phyloP scores from a whole-genome alignment of 345 rosid species.

The Fremontodendron californicum region DNA sequence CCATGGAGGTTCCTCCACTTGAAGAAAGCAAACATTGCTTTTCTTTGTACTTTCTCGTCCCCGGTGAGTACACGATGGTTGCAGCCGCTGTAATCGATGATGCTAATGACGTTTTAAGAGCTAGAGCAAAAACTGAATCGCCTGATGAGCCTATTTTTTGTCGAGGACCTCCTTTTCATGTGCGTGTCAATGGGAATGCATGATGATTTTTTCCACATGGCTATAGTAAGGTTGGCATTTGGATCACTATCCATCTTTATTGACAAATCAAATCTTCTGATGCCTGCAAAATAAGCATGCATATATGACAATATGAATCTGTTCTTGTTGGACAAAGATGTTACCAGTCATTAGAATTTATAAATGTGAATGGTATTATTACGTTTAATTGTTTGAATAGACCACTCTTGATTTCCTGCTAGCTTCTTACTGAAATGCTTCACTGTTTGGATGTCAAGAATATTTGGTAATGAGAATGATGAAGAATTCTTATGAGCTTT shows the following conservation, averaged over 20 bases:
- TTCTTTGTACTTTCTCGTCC: conserved; percentile 84
- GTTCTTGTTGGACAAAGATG: neutral
- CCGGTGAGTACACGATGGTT: conserved; percentile 84
- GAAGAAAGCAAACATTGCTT: conserved; percentile 69
- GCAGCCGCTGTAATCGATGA: conserved; percentile 88
- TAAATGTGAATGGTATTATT: neutral
- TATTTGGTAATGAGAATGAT: too few relatives aligned
- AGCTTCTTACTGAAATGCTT: neutral
- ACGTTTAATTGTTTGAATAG: neutral
- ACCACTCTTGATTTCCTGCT: neutral
- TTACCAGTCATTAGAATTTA: neutral
- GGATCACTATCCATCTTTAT: neutral
- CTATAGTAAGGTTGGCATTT: neutral
- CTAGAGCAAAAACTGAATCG: conserved; percentile 66
- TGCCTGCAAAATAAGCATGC: neutral
- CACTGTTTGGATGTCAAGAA: neutral
- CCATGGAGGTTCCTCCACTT: conserved; percentile 72
- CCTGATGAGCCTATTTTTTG: conserved; percentile 87
- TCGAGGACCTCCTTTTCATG: conserved; percentile 89
- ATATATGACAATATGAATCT: neutral
- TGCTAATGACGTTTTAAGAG: conserved; percentile 77
- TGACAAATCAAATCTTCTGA: neutral
- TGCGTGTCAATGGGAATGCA: conserved; percentile 65
- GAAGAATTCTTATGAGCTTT: neutral
- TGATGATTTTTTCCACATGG: conserved; percentile 15